These are phyloP conservation scores for Kregervanrija pseudodelftensis DNA, from an alignment of 805 yeast genomes.

Conservation along the genomic window DNA sequence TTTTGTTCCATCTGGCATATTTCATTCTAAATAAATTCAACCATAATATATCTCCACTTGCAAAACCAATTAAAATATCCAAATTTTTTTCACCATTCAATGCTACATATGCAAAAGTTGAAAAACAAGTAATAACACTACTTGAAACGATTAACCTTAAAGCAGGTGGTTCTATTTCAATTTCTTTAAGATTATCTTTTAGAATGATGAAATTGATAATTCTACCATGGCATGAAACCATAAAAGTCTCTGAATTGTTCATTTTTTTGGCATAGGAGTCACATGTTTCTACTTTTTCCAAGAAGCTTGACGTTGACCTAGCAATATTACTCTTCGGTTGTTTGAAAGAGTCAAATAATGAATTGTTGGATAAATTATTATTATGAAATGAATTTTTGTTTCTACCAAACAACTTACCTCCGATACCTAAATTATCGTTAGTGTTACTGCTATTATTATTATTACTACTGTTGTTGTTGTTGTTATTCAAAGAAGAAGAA, in stretches of 20 bases:
- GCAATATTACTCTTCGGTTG: conserved; percentile 25
- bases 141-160: conserved; percentile 34
- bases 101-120: conserved; percentile 23
- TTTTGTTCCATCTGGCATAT: conserved; percentile 46
- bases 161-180: conserved; percentile 38
- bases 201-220: conserved; percentile 40
- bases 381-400: not conserved
- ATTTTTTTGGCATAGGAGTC: conserved; percentile 26
- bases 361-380: no score
- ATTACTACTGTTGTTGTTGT: no score
- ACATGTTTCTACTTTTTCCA: conserved; percentile 25
- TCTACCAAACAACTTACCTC: conserved; percentile 4
- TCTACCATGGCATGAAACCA: conserved; percentile 43
- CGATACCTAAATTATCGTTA: not conserved
- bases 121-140: conserved; percentile 34
- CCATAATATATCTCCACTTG: conserved; percentile 62
- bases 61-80: conserved; percentile 53
- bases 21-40: conserved; percentile 44
- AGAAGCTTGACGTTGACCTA: conserved; percentile 29
- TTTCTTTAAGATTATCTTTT: conserved; percentile 28
- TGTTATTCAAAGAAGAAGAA: no score
- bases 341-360: conserved; percentile 11
- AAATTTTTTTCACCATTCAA: conserved; percentile 30
- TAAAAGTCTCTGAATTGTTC: conserved; percentile 23
- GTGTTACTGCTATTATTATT: no score